Evolutionary conservation across 345 rosid species (phyloP).

Genomic region (Bretschneidera sinensis): DNA sequence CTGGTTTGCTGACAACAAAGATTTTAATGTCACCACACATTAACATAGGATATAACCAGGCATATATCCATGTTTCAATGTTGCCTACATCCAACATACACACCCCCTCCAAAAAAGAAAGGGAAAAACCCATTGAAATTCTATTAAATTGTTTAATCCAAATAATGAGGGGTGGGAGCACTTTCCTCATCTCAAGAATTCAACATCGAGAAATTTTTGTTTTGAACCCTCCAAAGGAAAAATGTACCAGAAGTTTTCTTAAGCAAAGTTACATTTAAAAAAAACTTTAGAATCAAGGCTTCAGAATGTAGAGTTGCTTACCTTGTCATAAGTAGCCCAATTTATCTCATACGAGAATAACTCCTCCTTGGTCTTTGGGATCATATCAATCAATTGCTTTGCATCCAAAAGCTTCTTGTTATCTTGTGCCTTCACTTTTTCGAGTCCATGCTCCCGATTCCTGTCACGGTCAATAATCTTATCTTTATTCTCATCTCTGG

Average conservation of each 20-base stretch:
- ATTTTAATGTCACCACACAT: too few relatives aligned
- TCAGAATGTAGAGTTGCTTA: conserved; percentile 20
- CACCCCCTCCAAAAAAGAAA: too few relatives aligned
- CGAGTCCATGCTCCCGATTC: conserved; percentile 59
- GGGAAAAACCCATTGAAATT: too few relatives aligned
- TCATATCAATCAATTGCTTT: conserved; percentile 95
- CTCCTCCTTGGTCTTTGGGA: conserved; percentile 96
- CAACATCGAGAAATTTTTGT: too few relatives aligned
- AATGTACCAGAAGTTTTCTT: too few relatives aligned
- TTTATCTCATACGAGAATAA: conserved; percentile 84
- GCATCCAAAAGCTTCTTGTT: conserved; percentile 89
- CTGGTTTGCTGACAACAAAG: neutral
- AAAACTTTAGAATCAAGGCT: conserved; percentile 5
- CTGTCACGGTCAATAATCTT: conserved; percentile 43
- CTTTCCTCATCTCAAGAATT: too few relatives aligned
- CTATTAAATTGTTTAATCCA: too few relatives aligned
- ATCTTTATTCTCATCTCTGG: conserved; percentile 48
- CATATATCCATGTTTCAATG: too few relatives aligned
- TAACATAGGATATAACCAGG: too few relatives aligned
- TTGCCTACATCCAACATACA: too few relatives aligned
- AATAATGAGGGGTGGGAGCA: too few relatives aligned
- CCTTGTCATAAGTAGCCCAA: conserved; percentile 89
- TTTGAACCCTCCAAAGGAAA: too few relatives aligned
- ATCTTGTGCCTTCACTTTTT: conserved; percentile 60
- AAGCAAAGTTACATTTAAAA: neutral